phyloP scores from a whole-genome alignment of 768 basidiomycete genomes.

The Mycena rebaudengoi region DNA sequence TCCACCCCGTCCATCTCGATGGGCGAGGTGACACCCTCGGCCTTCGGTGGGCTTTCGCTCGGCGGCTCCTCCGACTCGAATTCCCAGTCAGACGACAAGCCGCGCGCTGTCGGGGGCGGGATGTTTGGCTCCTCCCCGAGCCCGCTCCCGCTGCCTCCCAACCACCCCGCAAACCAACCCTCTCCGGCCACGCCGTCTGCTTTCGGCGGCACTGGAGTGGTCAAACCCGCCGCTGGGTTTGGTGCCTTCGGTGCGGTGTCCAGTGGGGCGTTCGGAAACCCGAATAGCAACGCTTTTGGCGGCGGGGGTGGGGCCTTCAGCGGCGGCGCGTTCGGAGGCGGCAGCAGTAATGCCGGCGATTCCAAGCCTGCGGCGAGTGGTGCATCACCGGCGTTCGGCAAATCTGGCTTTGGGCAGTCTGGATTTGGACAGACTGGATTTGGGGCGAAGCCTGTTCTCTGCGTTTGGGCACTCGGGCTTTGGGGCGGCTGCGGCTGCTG shows the following conservation, averaged over 20 bases:
- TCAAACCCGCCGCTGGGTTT: constrained; percentile 29
- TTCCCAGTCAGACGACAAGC: constrained; percentile 30
- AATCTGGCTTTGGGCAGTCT: constrained; percentile 32
- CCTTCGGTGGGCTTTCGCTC: constrained; percentile 42
- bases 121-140: constrained; percentile 41
- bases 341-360: background rate
- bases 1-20: constrained; percentile 34
- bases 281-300: constrained; percentile 39
- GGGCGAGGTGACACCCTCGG: constrained; percentile 39
- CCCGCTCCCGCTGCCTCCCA: constrained; percentile 31
- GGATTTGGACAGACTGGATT: constrained; percentile 43
- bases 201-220: constrained; percentile 19
- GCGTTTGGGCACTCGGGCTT: constrained; percentile 32
- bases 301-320: constrained; percentile 49
- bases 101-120: constrained; percentile 27
- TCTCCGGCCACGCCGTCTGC: constrained; percentile 11
- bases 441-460: constrained; percentile 49
- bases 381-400: constrained; percentile 25
- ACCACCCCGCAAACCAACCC: constrained; percentile 32
- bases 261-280: constrained; percentile 42
- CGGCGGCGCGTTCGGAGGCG: constrained; percentile 11
- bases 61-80: constrained; percentile 34
- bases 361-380: constrained; percentile 7
- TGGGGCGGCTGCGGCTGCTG: constrained; percentile 13
- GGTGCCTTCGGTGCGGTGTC: constrained; percentile 31